Conservation (phyloP, 2,329 filamentous ascomycete genomes). For the Fusarium globosum region DNA sequence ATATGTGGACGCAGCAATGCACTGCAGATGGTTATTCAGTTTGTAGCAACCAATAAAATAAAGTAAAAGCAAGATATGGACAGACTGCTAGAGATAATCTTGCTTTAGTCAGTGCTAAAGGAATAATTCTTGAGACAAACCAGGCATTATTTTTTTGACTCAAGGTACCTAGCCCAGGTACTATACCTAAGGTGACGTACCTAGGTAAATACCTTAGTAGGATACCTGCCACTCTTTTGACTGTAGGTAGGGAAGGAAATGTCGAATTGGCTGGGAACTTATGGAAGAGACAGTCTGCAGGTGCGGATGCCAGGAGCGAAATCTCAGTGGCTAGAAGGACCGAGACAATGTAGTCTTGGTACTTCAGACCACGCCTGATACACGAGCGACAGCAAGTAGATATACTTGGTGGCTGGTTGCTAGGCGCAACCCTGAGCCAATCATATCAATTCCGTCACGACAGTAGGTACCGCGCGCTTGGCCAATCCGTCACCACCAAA, state of each 20-base stretch:
- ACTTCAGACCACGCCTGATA: not conserved
- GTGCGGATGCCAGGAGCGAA: not conserved
- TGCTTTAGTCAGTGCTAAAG: not conserved
- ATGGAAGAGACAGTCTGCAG: not conserved
- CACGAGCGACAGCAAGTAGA: constrained; percentile 1
- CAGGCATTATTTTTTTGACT: not conserved
- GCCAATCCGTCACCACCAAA: constrained; percentile 38
- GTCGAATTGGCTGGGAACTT: not conserved
- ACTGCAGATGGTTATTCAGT: not conserved
- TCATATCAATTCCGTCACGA: not conserved
- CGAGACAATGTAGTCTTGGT: not conserved
- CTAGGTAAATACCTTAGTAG: not conserved
- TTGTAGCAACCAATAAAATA: no score
- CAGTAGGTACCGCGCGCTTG: constrained; percentile 42
- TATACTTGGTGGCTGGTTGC: constrained; percentile 40
- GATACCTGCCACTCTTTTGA: not conserved
- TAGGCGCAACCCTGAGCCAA: constrained; percentile 32
- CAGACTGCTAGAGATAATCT: not conserved
- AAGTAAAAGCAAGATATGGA: not conserved
- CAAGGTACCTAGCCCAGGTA: not conserved
- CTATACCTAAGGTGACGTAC: not conserved
- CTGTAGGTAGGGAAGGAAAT: not conserved
- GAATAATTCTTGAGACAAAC: not conserved
- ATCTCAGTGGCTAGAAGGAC: constrained; percentile 24
- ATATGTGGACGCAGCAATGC: not conserved